Evolutionary conservation across 768 basidiomycete species (phyloP), one percentile per base, ranked within the genome.

Genomic region (Termitomyces sp.): DNA sequence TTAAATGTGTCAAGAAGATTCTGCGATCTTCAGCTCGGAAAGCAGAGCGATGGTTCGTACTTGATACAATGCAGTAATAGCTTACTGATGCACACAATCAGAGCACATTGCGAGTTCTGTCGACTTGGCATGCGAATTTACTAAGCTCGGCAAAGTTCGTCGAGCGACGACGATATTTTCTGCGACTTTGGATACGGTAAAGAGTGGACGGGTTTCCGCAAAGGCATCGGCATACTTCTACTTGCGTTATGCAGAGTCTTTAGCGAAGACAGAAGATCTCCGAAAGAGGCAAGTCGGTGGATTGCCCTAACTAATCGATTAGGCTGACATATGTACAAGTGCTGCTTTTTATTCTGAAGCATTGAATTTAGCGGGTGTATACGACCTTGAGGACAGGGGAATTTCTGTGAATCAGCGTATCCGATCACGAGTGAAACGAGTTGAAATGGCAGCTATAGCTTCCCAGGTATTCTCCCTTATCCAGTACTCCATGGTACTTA

Each of bases 61-160:
- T 39, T 20, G 36, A 28, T 12, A 41, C 4, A 3, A 39, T n/a
- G 18, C 41, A n/a, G 5, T 7, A 12, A 13, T 29, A 13, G n/a
- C 13, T 20, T 33, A 18, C 26, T 45, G 20, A 42, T 45, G 54
- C 52, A 41, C 47, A 26, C 16, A 37, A 53, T 39, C 63, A 91
- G 88, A 76, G 13, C 92, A 84, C 66, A 75, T 90, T 20, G 69
- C 70, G 1, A 73, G 82, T 1, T 94, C 89, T 2, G 73, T 86
- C 1, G 83, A 87, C 44, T 79, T 96, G 6, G 94, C 89, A 0
- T 79, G 84, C 55, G 92, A 94, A 67, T 94, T 94, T 64, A 73
- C 85, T 46, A 81, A 79, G 36, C 78, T 98, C 1, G 94, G 95
- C 3, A 91, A 88, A 68, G 70, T 74, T 2, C 81, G 81, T 52